phyloP scores from a whole-genome alignment of 768 basidiomycete species.

The Mycena vulgaris region DNA sequence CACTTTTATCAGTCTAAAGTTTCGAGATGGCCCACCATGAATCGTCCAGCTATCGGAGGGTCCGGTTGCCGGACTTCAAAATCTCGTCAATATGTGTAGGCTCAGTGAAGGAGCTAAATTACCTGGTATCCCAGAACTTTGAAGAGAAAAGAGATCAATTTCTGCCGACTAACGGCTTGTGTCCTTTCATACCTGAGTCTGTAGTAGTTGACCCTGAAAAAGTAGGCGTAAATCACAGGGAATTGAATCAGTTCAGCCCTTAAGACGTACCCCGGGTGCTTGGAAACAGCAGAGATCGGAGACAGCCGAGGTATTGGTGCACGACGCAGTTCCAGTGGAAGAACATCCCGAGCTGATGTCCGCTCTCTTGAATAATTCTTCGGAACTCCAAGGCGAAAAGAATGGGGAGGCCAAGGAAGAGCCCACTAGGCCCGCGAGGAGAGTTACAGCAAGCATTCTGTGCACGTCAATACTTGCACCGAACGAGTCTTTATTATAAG shows the following conservation, averaged over 20 bases:
- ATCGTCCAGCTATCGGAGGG: conserved; percentile 82
- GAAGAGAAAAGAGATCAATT: neutral
- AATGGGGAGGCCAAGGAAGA: conserved; percentile 9
- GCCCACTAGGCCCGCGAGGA: conserved; percentile 25
- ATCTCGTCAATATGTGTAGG: neutral
- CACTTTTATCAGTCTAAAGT: neutral
- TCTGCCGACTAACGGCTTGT: neutral
- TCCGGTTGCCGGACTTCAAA: conserved; percentile 64
- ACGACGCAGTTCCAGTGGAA: conserved; percentile 64
- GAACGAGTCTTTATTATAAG: conserved; percentile 22
- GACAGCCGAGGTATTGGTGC: conserved; percentile 64
- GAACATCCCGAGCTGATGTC: conserved; percentile 67
- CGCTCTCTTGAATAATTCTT: conserved; percentile 48
- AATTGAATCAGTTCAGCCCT: neutral
- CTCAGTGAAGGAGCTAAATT: neutral
- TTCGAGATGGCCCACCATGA: conserved; percentile 64
- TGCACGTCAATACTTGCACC: neutral
- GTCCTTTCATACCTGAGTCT: conserved; percentile 61
- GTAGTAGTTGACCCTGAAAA: conserved; percentile 72
- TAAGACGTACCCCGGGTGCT: conserved; percentile 68
- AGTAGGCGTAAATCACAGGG: neutral
- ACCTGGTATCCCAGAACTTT: conserved; percentile 81
- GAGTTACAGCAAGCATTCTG: conserved; percentile 16
- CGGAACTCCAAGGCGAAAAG: conserved; percentile 22
- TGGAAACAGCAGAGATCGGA: conserved; percentile 76